Evolutionary conservation across 441 rosid species (phyloP).

Genomic region (Erysimum cheiri): DNA sequence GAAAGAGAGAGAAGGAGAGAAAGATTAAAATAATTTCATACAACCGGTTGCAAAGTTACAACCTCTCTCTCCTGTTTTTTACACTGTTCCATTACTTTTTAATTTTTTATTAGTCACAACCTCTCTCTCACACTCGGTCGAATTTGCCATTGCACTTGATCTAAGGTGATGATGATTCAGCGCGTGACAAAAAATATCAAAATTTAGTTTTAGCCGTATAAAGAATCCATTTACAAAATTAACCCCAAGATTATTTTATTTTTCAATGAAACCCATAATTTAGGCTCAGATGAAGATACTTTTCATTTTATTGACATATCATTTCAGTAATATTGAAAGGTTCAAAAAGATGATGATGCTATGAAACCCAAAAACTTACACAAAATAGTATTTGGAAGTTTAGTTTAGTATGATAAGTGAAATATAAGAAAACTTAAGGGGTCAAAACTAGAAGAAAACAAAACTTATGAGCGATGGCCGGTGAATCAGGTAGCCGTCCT

Average conservation of each 20-base stretch:
- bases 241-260: not conserved
- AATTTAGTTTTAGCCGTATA: not conserved
- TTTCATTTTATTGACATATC: not conserved
- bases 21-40: too few species aligned
- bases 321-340: not conserved
- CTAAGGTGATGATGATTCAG: too few species aligned
- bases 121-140: too few species aligned
- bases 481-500: slow-evolving; percentile 37
- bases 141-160: too few species aligned
- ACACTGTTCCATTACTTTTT: too few species aligned
- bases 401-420: not conserved
- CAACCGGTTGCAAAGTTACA: too few species aligned
- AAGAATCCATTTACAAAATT: not conserved
- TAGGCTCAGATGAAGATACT: not conserved
- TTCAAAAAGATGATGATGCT: not conserved
- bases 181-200: not conserved
- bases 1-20: too few species aligned
- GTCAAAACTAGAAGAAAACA: not conserved
- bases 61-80: too few species aligned
- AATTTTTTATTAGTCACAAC: too few species aligned
- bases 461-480: slow-evolving; percentile 20
- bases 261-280: not conserved
- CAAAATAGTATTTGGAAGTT: not conserved
- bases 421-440: not conserved
- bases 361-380: not conserved